Evolutionary conservation across 2,329 filamentous ascomycete species (phyloP), one percentile per base, ranked within the genome.

Genomic region (Plenodomus biglobosus): DNA sequence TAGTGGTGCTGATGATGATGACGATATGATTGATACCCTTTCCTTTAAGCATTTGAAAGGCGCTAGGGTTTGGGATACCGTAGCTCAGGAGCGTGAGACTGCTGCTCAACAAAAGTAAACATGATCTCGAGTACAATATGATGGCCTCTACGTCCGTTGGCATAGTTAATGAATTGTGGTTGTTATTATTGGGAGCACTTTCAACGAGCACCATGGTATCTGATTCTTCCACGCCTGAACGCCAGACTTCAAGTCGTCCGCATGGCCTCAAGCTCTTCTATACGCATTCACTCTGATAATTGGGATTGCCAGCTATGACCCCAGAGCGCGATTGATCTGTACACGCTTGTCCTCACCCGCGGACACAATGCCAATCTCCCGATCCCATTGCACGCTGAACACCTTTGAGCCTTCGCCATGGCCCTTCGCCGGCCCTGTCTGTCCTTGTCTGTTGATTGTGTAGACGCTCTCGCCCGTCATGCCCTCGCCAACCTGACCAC

Each of bases 291-390:
- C 11, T 5, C 11, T 7, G 13, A 15, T 11, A 11, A 15, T 11
- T 32, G 3, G 13, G 27, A 11, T 32, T 3, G 8, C 27, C 27
- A 7, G 8, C 46, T 50, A 59, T 22, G 52, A 55, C 8, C 59
- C 59, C 20, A 64, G 48, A 8, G 62, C 54, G 21, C 65, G 56
- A 53, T 99, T 96, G 52, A 99, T 85, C 78, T 99, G 94, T 63
- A 99, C 85, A 76, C 84, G 85, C 77, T 94, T 96, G 69, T 99
- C 94, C 80, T 97, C 92, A 15, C 92, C 91, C 37, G 80, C 91
- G 65, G 89, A 95, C 38, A 96, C 87, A 68, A 99, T 92, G 1
- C 94, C 95, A 66, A 95, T 84, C 6, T 85, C 82, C 69, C 80
- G 78, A 72, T 96, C 89, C 94, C 94, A 99, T 50, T 79, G 82